These are phyloP conservation scores for Kodamaea alishanica DNA, from an alignment of 1,139 yeast genomes.

Conservation along the genomic window DNA sequence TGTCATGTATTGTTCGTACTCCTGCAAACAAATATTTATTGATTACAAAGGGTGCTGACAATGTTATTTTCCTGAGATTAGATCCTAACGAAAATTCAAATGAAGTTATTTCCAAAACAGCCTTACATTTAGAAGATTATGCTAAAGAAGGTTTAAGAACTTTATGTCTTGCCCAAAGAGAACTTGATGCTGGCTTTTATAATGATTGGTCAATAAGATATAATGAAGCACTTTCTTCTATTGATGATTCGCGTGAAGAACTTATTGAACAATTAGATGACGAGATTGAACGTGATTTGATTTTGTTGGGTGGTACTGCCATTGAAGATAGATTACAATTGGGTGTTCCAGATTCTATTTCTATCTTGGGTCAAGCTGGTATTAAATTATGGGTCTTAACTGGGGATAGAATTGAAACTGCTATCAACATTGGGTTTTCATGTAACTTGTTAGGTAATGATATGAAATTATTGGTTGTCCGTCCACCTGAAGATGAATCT, in stretches of 20 bases:
- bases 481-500: conserved; percentile 17
- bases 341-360: conserved; percentile 94
- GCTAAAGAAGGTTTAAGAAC: conserved; percentile 98
- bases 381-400: conserved; percentile 95
- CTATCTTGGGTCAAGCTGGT: conserved; percentile 82
- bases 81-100: conserved; percentile 31
- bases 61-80: conserved; percentile 77
- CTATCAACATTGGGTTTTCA: conserved; percentile 94
- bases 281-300: conserved; percentile 69
- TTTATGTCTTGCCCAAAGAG: conserved; percentile 83
- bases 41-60: conserved; percentile 93
- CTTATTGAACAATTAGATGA: conserved; percentile 76
- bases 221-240: conserved; percentile 67
- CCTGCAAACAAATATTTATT: conserved; percentile 54
- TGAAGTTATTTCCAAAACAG: conserved; percentile 52
- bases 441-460: conserved; percentile 84
- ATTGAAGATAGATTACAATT: conserved; percentile 94
- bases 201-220: conserved; percentile 65
- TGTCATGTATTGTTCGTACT: conserved; percentile 50
- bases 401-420: conserved; percentile 97
- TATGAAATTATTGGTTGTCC: conserved; percentile 78
- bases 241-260: conserved; percentile 74
- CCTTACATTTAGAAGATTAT: conserved; percentile 82
- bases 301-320: conserved; percentile 91
- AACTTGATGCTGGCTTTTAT: conserved; percentile 59